These are phyloP conservation scores for Fusarium piperis DNA, from an alignment of 2,329 filamentous ascomycete species.

Conservation along the genomic window DNA sequence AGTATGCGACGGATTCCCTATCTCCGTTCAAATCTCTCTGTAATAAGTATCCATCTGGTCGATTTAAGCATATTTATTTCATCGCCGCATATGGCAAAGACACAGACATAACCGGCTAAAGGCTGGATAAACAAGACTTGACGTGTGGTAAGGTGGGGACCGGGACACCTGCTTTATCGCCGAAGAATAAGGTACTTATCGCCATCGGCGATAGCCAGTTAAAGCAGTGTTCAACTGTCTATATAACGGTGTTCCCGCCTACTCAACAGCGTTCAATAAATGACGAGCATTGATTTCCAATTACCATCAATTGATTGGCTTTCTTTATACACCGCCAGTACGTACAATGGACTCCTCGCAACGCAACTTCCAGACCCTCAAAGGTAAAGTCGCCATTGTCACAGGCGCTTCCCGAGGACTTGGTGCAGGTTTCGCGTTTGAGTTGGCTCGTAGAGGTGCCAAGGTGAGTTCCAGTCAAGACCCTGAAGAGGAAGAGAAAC, in stretches of 20 bases:
- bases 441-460: constrained; percentile 24
- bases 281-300: not conserved
- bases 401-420: constrained; percentile 28
- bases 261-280: not conserved
- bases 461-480: not conserved
- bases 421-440: constrained; percentile 19
- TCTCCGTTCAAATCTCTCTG: not conserved
- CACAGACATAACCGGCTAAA: no score
- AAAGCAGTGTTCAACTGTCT: not conserved
- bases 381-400: constrained; percentile 23
- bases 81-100: not conserved
- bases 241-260: not conserved
- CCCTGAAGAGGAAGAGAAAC: not conserved
- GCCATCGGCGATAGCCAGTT: not conserved
- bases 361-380: constrained; percentile 13
- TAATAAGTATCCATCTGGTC: not conserved
- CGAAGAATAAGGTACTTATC: not conserved
- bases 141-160: no score
- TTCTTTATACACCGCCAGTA: not conserved
- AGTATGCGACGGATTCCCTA: not conserved
- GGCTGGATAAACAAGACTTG: not conserved
- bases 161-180: no score
- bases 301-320: not conserved
- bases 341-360: constrained; percentile 2
- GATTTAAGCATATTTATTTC: not conserved